phyloP scores from a whole-genome alignment of 2,329 filamentous ascomycete species.

The Emmonsiellopsis sp. region DNA sequence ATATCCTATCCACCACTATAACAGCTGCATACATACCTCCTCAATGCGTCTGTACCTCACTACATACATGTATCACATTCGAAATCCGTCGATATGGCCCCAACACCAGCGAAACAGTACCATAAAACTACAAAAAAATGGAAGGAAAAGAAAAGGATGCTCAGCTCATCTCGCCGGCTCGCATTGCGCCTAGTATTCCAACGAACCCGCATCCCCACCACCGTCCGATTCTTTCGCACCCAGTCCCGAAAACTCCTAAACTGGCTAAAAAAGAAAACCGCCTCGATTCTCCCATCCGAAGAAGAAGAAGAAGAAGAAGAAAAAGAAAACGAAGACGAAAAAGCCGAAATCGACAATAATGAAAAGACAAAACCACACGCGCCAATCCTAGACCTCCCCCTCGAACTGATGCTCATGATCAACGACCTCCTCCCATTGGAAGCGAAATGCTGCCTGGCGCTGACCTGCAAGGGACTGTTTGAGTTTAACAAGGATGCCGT shows the following conservation, averaged over 20 bases:
- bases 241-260: background rate
- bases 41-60: background rate
- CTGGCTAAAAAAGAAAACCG: background rate
- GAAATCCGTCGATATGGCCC: background rate
- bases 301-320: background rate
- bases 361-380: background rate
- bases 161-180: background rate
- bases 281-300: background rate
- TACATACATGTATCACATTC: background rate
- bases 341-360: background rate
- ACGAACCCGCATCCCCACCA: background rate
- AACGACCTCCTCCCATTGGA: background rate
- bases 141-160: background rate
- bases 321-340: background rate
- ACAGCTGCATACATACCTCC: background rate
- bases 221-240: background rate
- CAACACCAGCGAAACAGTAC: background rate
- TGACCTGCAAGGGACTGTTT: conserved; percentile 1
- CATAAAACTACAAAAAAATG: background rate
- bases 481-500: background rate
- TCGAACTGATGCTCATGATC: conserved; percentile 1
- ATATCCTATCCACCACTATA: background rate
- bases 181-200: background rate
- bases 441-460: background rate
- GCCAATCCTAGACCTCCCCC: background rate